A percentile compares a stretch with the other conserved stretches of the same genome.
These are phyloP conservation scores for Talaromyces stipitatus DNA, from an alignment of 495 filamentous ascomycete species.

Conservation along the genomic window DNA sequence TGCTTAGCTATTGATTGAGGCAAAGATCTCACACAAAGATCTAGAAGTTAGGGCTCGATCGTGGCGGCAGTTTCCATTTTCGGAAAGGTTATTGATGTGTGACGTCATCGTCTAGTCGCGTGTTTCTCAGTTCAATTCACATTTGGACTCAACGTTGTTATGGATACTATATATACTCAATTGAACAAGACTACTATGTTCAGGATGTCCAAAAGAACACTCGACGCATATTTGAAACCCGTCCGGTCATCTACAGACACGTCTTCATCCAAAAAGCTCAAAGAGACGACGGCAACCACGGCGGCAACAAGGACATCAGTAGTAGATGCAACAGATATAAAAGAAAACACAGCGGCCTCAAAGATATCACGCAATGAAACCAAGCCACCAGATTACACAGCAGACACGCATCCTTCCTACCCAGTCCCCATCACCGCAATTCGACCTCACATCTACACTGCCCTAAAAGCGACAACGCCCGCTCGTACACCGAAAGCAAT, in stretches of 20 bases:
- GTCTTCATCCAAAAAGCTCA: constrained; percentile 5
- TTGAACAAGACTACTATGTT: background rate
- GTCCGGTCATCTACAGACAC: background rate
- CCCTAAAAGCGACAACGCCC: constrained; percentile 22
- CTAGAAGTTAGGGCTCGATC: background rate
- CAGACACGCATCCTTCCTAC: constrained; percentile 44
- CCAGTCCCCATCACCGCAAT: constrained; percentile 55
- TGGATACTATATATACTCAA: background rate
- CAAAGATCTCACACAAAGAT: too few species aligned
- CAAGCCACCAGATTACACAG: too few species aligned
- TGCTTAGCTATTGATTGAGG: too few species aligned
- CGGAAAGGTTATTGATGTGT: background rate
- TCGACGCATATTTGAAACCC: constrained; percentile 5
- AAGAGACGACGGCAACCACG: background rate
- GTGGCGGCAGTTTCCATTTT: background rate
- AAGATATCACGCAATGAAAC: background rate
- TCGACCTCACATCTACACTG: constrained; percentile 31
- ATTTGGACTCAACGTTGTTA: too few species aligned
- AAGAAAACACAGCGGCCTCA: background rate
- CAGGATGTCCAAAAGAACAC: constrained; percentile 1
- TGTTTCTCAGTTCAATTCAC: background rate
- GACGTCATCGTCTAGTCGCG: background rate
- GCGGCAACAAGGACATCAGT: too few species aligned
- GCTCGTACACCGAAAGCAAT: constrained; percentile 22
- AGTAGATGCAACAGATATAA: background rate